Evolutionary conservation across 2,329 filamentous ascomycete species (phyloP).

Genomic region (Aspergillus calidoustus): DNA sequence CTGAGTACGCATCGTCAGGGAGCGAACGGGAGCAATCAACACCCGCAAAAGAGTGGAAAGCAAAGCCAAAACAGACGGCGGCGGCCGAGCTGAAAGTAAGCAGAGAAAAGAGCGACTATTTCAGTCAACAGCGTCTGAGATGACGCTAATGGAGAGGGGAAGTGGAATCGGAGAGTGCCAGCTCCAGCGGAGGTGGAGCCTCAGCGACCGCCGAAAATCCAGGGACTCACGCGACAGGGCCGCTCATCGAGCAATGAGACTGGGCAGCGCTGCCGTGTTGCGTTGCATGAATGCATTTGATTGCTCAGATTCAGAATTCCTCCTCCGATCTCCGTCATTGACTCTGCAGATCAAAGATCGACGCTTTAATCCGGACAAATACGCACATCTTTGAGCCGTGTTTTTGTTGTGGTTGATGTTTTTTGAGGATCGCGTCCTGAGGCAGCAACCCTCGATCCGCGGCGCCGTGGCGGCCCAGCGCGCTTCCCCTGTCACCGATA

Average conservation of each 20-base stretch:
- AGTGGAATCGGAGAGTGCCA: background rate
- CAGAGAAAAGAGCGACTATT: background rate
- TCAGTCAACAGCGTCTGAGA: background rate
- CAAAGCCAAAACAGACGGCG: background rate
- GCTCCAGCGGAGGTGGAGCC: background rate
- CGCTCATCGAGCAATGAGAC: background rate
- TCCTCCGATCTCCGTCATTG: background rate
- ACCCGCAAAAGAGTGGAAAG: background rate
- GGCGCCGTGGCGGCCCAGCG: too few species aligned
- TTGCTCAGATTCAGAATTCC: background rate
- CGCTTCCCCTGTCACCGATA: too few species aligned
- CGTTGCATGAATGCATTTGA: background rate
- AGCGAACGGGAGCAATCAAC: background rate
- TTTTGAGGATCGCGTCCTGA: too few species aligned
- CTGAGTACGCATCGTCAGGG: slow-evolving; percentile 4
- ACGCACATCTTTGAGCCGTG: background rate
- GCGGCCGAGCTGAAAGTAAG: background rate
- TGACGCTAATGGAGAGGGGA: background rate
- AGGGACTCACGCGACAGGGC: background rate
- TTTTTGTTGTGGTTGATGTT: too few species aligned
- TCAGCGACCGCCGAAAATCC: background rate
- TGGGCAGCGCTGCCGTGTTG: background rate
- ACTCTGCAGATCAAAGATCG: background rate
- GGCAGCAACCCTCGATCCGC: too few species aligned
- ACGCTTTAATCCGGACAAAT: background rate